These are phyloP conservation scores for Apiosordaria backusii DNA, from an alignment of 495 filamentous ascomycete genomes.

Conservation along the genomic window DNA sequence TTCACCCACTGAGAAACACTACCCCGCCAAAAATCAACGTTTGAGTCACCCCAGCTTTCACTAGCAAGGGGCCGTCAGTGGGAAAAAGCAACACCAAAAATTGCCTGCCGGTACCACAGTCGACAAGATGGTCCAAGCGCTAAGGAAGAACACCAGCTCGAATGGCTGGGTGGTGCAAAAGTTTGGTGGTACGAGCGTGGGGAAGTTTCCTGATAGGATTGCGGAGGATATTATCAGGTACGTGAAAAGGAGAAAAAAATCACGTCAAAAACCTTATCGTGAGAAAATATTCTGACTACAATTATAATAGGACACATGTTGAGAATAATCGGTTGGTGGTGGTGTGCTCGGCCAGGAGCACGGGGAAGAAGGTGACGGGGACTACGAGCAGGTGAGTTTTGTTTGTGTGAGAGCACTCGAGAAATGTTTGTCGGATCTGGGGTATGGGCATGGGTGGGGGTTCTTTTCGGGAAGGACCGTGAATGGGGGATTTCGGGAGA, in stretches of 20 bases:
- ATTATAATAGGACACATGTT: conserved; percentile 57
- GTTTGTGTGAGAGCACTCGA: not conserved
- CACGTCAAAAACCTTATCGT: not conserved
- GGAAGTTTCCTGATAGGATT: conserved; percentile 42
- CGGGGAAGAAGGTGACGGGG: conserved; percentile 82
- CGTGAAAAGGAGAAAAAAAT: no score
- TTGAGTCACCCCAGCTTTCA: not conserved
- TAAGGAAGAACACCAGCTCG: conserved; percentile 34
- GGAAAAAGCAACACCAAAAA: not conserved
- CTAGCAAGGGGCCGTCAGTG: not conserved
- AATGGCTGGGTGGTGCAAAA: conserved; percentile 77
- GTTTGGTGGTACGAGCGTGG: conserved; percentile 73
- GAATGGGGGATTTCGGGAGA: not conserved
- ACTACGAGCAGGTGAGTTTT: conserved; percentile 85
- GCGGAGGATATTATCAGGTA: conserved; percentile 38
- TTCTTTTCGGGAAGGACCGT: not conserved
- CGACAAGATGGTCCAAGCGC: conserved; percentile 21
- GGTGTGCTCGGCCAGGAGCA: conserved; percentile 90
- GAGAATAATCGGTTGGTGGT: conserved; percentile 69
- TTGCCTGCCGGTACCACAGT: not conserved
- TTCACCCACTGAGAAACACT: not conserved
- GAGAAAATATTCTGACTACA: conserved; percentile 14
- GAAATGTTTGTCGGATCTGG: not conserved
- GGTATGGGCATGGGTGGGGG: not conserved
- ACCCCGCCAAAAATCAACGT: not conserved